Conservation (phyloP, 352 stramenopile species). For the Saprolegnia diclina region DNA sequence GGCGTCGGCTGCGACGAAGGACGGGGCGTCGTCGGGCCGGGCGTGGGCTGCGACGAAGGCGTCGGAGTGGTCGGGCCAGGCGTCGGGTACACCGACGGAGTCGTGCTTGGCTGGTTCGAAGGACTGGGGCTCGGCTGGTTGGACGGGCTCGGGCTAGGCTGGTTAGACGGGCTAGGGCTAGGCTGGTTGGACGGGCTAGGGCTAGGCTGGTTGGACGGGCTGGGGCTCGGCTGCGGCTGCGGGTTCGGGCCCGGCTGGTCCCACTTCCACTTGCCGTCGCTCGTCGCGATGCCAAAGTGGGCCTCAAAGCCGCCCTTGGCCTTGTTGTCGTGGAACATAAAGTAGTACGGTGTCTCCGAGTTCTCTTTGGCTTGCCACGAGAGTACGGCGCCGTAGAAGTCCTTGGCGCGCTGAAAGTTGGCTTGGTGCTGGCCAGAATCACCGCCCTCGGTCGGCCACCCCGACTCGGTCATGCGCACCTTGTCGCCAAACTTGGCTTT, state of each 20-base stretch:
- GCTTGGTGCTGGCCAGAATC: background rate
- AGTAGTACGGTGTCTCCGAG: slow-evolving; percentile 18
- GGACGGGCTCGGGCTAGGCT: no score
- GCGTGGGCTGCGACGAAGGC: no score
- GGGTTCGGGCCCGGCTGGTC: background rate
- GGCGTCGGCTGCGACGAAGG: no score
- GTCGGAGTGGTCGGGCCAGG: no score
- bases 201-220: no score
- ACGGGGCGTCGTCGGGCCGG: no score
- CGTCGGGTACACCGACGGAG: no score
- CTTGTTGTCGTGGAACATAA: slow-evolving; percentile 22
- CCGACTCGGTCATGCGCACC: slow-evolving; percentile 46
- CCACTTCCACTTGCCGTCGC: slow-evolving; percentile 17
- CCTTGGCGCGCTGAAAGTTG: background rate
- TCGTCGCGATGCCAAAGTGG: slow-evolving; percentile 5
- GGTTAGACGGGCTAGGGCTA: no score
- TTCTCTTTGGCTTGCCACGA: background rate
- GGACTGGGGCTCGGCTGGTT: no score
- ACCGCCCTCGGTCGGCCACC: slow-evolving; percentile 34
- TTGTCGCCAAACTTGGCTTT: slow-evolving; percentile 38
- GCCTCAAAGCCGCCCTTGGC: slow-evolving; percentile 14
- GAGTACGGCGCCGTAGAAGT: background rate
- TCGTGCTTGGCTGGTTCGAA: no score
- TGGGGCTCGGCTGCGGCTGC: no score
- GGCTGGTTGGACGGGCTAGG: no score